Evolutionary conservation across 257 asterid genomes (phyloP).

Genomic region (Solanum lycopersicoides): DNA sequence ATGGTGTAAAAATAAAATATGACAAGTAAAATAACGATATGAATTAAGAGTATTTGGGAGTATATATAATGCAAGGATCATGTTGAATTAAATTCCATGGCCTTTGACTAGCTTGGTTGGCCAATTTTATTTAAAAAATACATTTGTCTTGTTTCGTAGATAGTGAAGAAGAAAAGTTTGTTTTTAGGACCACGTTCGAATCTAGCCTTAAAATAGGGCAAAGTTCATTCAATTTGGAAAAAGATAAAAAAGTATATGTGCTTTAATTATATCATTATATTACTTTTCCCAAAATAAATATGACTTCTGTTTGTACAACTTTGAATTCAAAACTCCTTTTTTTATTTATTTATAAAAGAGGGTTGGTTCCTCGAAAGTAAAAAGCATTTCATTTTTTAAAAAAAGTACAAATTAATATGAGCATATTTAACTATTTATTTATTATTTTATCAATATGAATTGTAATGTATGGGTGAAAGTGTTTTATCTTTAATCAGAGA

Average conservation of each 20-base stretch:
- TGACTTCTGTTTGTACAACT: not conserved
- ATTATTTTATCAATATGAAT: too few species aligned
- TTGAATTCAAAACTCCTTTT: not conserved
- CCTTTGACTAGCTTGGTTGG: constrained; percentile 2
- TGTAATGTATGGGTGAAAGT: too few species aligned
- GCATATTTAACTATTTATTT: too few species aligned
- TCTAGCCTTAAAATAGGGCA: not conserved
- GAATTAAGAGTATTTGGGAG: not conserved
- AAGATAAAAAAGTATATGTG: not conserved
- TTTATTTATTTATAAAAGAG: not conserved
- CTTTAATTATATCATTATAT: not conserved
- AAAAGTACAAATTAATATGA: too few species aligned
- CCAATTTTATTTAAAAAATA: not conserved
- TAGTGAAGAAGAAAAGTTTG: constrained; percentile 11
- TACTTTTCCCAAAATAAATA: not conserved
- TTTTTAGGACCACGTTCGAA: constrained; percentile 20
- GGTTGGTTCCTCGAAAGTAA: not conserved
- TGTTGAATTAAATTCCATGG: not conserved
- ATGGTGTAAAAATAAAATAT: too few species aligned
- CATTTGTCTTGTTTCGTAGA: not conserved
- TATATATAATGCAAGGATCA: not conserved
- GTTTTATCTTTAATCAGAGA: too few species aligned
- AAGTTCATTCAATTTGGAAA: constrained; percentile 9
- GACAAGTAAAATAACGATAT: not conserved
- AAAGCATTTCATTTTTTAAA: not conserved